Evolutionary conservation across 768 basidiomycete genomes (phyloP), one percentile per base, ranked within the genome.

Genomic region (Mycena leptocephala): DNA sequence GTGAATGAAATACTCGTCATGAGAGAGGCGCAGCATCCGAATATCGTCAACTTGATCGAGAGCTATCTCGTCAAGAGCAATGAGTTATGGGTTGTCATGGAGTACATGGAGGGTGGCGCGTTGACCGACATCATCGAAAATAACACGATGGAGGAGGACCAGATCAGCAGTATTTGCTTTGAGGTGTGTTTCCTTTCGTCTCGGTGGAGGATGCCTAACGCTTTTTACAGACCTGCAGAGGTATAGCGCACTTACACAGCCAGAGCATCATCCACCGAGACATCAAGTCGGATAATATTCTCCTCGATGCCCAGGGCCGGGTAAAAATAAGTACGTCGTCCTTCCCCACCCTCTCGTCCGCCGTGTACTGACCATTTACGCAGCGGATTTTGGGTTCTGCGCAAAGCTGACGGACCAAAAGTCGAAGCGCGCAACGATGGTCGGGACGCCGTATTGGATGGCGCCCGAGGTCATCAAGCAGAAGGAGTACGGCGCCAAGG

Each of bases 381-480:
- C 80, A 98, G 97, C 97, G 81, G 97, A 98, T 83, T 99, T 99
- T 81, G 97, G 97, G 56, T 98, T 98, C 88, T 98, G 96, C 78
- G 97, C 97, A 72, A 97, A 98, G 83, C 89, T 99, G 33, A 97
- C 97, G 1, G 97, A 97, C 80, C 96, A 98, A 86, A 98, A 98
- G 84, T 97, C 95, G 51, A 98, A 98, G 85, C 95, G 97, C 66
- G 97, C 97, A 35, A 98, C 97, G n/a, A 98, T 98, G 97, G 97
- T 98, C 5, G 97, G 97, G 39, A 98, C 97, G 14, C 97, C 97
- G 1, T 98, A 98, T 85, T 98, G 97, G 97, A 98, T 98, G 97
- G 97, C 97, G 3, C 97, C 97, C n/a, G 97, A 98, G 84, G 96
- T 98, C 66, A 97, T 98, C 80, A 97, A 97, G 86, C 95, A 97